Conservation (phyloP, 73 alveolate genomes). For the Tetrahymena malaccensis region DNA sequence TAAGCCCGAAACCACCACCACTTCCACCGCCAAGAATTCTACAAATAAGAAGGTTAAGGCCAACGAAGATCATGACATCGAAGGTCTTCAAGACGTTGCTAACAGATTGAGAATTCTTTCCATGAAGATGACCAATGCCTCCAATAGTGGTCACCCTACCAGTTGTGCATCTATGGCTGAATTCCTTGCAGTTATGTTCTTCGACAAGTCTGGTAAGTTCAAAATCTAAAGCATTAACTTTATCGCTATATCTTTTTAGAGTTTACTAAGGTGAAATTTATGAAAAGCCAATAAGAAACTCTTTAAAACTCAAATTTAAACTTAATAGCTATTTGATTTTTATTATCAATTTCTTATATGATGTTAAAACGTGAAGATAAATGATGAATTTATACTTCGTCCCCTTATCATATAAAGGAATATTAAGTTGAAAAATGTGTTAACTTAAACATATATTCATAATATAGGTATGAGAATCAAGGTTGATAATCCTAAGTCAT, state of each 20-base stretch:
- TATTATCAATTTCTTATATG: too few relatives aligned
- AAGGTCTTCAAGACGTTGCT: constrained; percentile 13
- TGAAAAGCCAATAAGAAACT: background rate
- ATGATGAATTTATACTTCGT: background rate
- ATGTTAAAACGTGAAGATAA: background rate
- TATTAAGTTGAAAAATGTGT: background rate
- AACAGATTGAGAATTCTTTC: constrained; percentile 47
- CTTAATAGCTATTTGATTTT: background rate
- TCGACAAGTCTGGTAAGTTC: constrained; percentile 62
- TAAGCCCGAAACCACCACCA: background rate
- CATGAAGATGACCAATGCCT: constrained; percentile 56
- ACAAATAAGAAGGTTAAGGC: background rate
- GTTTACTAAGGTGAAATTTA: background rate
- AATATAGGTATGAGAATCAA: background rate
- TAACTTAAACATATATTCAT: background rate
- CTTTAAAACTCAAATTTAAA: background rate
- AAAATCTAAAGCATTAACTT: background rate
- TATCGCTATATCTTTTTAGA: background rate
- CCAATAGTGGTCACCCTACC: constrained; percentile 70
- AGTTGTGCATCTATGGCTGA: constrained; percentile 71
- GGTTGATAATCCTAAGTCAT: background rate
- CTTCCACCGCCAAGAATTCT: background rate
- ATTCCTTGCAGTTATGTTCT: constrained; percentile 54
- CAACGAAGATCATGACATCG: background rate
- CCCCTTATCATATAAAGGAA: background rate